Conservation (phyloP, 768 basidiomycete genomes). For the Wakefieldia striispora region DNA sequence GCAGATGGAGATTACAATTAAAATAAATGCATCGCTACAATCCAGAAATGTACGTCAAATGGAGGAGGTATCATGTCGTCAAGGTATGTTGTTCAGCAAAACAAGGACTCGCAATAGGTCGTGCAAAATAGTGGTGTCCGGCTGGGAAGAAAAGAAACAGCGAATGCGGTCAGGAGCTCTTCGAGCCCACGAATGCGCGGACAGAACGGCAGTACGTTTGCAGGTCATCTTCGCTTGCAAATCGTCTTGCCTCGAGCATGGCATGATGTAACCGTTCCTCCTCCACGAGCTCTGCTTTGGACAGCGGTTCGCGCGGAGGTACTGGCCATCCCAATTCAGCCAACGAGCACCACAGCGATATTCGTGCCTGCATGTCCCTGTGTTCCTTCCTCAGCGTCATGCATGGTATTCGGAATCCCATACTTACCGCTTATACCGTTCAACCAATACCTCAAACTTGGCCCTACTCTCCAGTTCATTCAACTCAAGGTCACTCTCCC, state of each 20-base stretch:
- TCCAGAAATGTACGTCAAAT: slow-evolving; percentile 10
- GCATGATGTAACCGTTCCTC: slow-evolving; percentile 61
- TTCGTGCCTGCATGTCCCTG: slow-evolving; percentile 66
- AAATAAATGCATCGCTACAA: slow-evolving; percentile 22
- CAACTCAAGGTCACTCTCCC: slow-evolving; percentile 67
- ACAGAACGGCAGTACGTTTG: slow-evolving; percentile 56
- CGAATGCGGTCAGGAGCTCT: slow-evolving; percentile 26
- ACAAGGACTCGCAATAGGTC: slow-evolving; percentile 4
- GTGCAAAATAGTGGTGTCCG: not conserved
- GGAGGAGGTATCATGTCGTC: slow-evolving; percentile 22
- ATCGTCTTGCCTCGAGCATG: slow-evolving; percentile 56
- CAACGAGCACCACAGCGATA: slow-evolving; percentile 64
- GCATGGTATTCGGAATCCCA: not conserved
- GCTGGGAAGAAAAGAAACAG: not conserved
- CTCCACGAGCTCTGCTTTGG: slow-evolving; percentile 68
- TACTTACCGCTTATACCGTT: slow-evolving; percentile 54
- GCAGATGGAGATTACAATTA: slow-evolving; percentile 21
- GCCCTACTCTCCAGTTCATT: slow-evolving; percentile 54
- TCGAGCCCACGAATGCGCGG: slow-evolving; percentile 61
- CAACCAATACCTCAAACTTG: slow-evolving; percentile 58
- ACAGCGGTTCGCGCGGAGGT: slow-evolving; percentile 58
- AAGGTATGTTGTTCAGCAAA: slow-evolving; percentile 22
- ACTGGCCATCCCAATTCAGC: slow-evolving; percentile 56
- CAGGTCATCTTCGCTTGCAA: slow-evolving; percentile 51
- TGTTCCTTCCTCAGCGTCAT: slow-evolving; percentile 1